Evolutionary conservation across 169 alveolate species (phyloP).

Genomic region (Plasmodium yoelii): DNA sequence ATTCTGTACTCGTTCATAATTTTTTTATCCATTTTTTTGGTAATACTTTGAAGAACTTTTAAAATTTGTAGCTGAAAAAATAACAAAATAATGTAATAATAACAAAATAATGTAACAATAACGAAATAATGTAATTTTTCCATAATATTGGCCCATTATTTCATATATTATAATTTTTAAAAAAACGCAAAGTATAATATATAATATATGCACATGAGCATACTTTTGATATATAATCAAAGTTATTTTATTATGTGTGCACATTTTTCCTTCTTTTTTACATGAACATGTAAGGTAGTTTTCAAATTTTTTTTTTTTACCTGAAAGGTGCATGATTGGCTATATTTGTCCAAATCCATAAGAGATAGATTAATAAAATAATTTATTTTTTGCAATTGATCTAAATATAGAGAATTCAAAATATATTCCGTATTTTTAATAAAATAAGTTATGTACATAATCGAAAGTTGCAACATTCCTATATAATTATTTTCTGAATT

Average conservation of each 20-base stretch:
- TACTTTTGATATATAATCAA: neutral
- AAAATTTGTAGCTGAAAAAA: constrained; percentile 52
- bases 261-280: too few species aligned
- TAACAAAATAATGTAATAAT: neutral
- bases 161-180: too few species aligned
- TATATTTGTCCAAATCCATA: constrained; percentile 40
- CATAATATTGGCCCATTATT: neutral
- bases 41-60: constrained; percentile 31
- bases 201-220: neutral
- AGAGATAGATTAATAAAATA: neutral
- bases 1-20: constrained; percentile 44
- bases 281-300: neutral
- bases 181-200: neutral
- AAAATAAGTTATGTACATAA: constrained; percentile 42
- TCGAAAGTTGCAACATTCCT: constrained; percentile 58
- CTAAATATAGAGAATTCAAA: constrained; percentile 9
- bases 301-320: constrained; percentile 4
- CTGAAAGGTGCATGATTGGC: constrained; percentile 41
- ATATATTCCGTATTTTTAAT: constrained; percentile 8
- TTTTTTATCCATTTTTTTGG: constrained; percentile 9
- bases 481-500: constrained; percentile 49
- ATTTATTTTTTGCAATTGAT: constrained; percentile 18
- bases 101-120: neutral
- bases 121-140: neutral
- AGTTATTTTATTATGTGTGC: neutral